Conservation (phyloP, 2,329 filamentous ascomycete species). For the Beauveria sp. region DNA sequence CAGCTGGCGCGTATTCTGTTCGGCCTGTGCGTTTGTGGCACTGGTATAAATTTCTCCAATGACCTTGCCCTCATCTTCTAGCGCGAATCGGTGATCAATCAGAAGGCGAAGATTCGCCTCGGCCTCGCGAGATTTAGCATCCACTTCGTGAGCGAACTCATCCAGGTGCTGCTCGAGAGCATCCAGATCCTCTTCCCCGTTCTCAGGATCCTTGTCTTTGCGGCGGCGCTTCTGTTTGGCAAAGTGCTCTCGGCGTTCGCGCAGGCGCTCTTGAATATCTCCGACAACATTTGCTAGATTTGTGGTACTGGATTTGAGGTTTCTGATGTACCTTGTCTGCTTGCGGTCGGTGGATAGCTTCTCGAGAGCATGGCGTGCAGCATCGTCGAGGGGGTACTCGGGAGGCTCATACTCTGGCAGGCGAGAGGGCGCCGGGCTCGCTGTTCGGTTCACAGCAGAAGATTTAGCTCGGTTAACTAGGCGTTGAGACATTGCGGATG, state of each 20-base stretch:
- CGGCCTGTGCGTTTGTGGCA: slow-evolving; percentile 19
- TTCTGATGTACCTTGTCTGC: slow-evolving; percentile 35
- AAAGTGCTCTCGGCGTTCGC: slow-evolving; percentile 28
- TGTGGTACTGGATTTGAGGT: slow-evolving; percentile 37
- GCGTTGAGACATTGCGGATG: slow-evolving; percentile 25
- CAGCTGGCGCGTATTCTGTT: slow-evolving; percentile 11
- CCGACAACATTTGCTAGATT: slow-evolving; percentile 38
- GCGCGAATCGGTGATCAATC: slow-evolving; percentile 41
- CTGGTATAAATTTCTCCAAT: slow-evolving; percentile 28
- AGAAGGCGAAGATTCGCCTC: slow-evolving; percentile 40
- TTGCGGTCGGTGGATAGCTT: slow-evolving; percentile 36
- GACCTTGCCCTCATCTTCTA: slow-evolving; percentile 41
- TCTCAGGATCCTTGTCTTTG: slow-evolving; percentile 25
- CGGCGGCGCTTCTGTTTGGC: slow-evolving; percentile 27
- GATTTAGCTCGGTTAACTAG: slow-evolving; percentile 21
- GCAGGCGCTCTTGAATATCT: slow-evolving; percentile 41
- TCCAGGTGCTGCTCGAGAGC: slow-evolving; percentile 31
- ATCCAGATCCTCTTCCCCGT: slow-evolving; percentile 29
- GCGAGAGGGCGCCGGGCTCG: slow-evolving; percentile 17
- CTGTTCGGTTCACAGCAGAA: slow-evolving; percentile 12
- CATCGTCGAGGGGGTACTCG: slow-evolving; percentile 35
- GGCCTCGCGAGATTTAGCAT: slow-evolving; percentile 34
- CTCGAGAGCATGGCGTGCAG: slow-evolving; percentile 30
- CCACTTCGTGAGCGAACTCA: slow-evolving; percentile 32
- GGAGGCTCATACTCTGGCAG: slow-evolving; percentile 46